Evolutionary conservation across 345 rosid species (phyloP), one percentile per base, ranked within the genome.

Genomic region (Euphorbia tirucalli): DNA sequence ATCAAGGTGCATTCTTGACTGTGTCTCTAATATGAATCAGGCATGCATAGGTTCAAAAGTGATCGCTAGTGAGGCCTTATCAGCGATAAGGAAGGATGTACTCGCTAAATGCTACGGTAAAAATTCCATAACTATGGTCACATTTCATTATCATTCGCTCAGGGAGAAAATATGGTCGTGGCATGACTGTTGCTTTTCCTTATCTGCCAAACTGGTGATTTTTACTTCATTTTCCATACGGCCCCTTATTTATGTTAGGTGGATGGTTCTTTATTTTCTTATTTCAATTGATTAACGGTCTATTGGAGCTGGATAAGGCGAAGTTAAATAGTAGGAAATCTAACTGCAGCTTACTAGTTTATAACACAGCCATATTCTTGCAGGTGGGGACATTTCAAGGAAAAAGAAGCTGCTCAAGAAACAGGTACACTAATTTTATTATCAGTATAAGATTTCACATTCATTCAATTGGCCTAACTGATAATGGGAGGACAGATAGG

Each of bases 1-100:
- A 31, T n/a, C 68, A 11, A 64, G 25, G 6, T 25, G 22, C 37
- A 15, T 56, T 25, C 39, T 56, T 39, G 25, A 69, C 46, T 11
- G 7, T 46, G 25, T 30, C 37, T 60, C 22, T 65, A 60, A 61
- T 50, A 8, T n/a, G 24, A 68, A 77, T 27, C 91, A 95, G 99
- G 99, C 99, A 74, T 89, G 97, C 83, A 92, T 95, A 73, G 99
- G 99, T 79, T 48, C 99, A 62, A 95, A 90, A 82, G 97, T 95
- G 73, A 90, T 95, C 70, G 97, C 99, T 25, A 95, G 99, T 66
- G 99, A 95, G 81, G 64, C 93, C 24, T 84, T 92, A 58, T 88
- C 97, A 64, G 97, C 99, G 64, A 89, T 95, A 77, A 86, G 97
- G 74, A 95, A 95, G 84, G 99, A 95, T 86, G 99, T 95, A 35